A percentile compares a stretch with the other conserved stretches of the same genome.
Conservation (phyloP, 1,139 yeast species). For the Diutina siamensis region DNA sequence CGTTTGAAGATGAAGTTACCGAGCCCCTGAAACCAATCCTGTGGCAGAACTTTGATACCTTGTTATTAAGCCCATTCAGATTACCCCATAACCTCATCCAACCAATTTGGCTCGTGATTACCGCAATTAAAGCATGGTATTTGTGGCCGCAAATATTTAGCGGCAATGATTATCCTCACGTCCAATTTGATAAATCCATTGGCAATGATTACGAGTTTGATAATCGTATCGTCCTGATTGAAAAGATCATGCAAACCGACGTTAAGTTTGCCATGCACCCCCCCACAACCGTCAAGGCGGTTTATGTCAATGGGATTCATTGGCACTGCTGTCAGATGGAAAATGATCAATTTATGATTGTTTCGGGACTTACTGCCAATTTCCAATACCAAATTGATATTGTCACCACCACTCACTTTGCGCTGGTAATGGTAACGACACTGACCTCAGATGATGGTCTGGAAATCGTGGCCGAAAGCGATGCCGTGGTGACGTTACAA, state of each 20-base stretch:
- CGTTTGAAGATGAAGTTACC: not conserved
- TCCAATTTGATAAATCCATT: not conserved
- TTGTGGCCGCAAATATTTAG: not conserved
- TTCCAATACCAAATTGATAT: constrained; percentile 4
- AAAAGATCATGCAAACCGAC: not conserved
- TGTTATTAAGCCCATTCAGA: not conserved
- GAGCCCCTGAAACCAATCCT: not conserved
- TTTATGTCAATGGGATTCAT: constrained; percentile 1
- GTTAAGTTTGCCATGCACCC: not conserved
- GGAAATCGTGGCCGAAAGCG: not conserved
- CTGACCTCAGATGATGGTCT: not conserved
- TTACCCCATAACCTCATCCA: not conserved
- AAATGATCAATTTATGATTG: not conserved
- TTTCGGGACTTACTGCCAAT: constrained; percentile 1
- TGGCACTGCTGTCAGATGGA: constrained; percentile 5
- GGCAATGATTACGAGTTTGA: not conserved
- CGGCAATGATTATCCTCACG: not conserved
- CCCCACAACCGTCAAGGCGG: not conserved
- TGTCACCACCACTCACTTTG: not conserved
- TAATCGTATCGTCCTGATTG: not conserved
- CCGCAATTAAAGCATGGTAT: constrained; percentile 5
- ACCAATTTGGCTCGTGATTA: constrained; percentile 1
- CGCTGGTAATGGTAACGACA: constrained; percentile 4
- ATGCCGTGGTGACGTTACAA: not conserved
- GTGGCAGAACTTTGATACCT: constrained; percentile 6